Base-by-base conservation (phyloP, 1,284 basidiomycete genomes). In the Mrakiaceae sp. region DNA sequence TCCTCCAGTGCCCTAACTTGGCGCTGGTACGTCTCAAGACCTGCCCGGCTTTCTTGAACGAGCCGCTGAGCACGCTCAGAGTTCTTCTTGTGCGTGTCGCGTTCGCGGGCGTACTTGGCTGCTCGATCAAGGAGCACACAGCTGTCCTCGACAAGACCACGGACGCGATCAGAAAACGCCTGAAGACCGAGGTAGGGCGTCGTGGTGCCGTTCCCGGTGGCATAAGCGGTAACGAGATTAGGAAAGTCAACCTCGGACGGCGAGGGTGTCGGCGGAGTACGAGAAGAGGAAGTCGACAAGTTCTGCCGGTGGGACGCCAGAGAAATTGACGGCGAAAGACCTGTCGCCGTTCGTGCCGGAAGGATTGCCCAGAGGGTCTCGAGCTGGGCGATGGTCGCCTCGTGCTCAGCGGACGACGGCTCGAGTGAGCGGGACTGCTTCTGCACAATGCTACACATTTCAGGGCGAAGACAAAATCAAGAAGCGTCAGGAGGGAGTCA, bases 61-160 rank as follows among this genome's bases (percentile, higher is more conserved):
- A 95, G 80, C 74, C 89, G 90, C 78, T 91, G 88, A 10, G 90
- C 90, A 59, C 88, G 81, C 70, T 88, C 87, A 16, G 90, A 90
- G 72, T 94, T 94, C 76, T 86, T 87, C 81, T 90, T 92, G 68
- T 92, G 80, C 68, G 91, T 72, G 70, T 93, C 90, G 69, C 92
- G 87, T 61, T 90, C 88, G 74, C 88, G 84, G 1, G 88, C 89
- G 70, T 90, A 88, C 43, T 88, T 83, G 62, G 90, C 78, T 60
- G 91, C 78, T 56, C 90, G 82, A 74, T 90, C 89, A 69, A 92
- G 87, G 68, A 95, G 75, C 11, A 87, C 80, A 27, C 84, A 83
- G 70, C 92, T 90, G 74, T 94, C 91, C 55, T 82, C 79, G 60
- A 93, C 80, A 64, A 94, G 79, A 4, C 86, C 84, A 68, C 86